phyloP scores from a whole-genome alignment of 768 basidiomycete species.

The Leccinum variicolor region DNA sequence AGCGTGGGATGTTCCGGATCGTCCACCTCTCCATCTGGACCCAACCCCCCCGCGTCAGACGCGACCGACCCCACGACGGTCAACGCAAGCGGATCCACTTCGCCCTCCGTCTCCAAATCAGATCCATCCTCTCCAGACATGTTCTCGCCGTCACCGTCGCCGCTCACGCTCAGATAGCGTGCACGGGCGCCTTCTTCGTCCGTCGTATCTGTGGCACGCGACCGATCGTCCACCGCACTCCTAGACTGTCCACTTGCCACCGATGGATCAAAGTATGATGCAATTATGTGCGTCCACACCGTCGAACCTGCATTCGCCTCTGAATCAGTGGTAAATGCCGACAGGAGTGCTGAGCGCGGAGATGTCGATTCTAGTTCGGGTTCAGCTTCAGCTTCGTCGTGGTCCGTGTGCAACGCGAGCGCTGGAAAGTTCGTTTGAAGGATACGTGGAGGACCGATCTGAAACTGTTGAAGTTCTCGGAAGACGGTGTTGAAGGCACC shows the following conservation, averaged over 20 bases:
- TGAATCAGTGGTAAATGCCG: slow-evolving; percentile 27
- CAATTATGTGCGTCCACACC: slow-evolving; percentile 63
- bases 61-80: slow-evolving; percentile 26
- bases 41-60: slow-evolving; percentile 21
- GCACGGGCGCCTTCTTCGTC: slow-evolving; percentile 10
- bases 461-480: slow-evolving; percentile 58
- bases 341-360: slow-evolving; percentile 21
- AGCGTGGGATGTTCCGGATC: slow-evolving; percentile 57
- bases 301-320: slow-evolving; percentile 53
- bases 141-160: slow-evolving; percentile 5
- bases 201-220: slow-evolving; percentile 21
- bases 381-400: slow-evolving; percentile 20
- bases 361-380: slow-evolving; percentile 28
- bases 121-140: slow-evolving; percentile 18
- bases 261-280: slow-evolving; percentile 49
- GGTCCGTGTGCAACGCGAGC: slow-evolving; percentile 5
- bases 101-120: slow-evolving; percentile 38
- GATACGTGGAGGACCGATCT: slow-evolving; percentile 39
- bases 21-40: slow-evolving; percentile 19
- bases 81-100: slow-evolving; percentile 25
- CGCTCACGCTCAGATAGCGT: not conserved
- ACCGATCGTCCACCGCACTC: slow-evolving; percentile 27
- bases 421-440: slow-evolving; percentile 17
- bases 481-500: slow-evolving; percentile 71
- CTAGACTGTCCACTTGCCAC: slow-evolving; percentile 25